Percentiles rank a stretch among this genome's conserved stretches.
These are phyloP conservation scores for Auricularia cornea DNA, from an alignment of 768 basidiomycete species.

Conservation along the genomic window DNA sequence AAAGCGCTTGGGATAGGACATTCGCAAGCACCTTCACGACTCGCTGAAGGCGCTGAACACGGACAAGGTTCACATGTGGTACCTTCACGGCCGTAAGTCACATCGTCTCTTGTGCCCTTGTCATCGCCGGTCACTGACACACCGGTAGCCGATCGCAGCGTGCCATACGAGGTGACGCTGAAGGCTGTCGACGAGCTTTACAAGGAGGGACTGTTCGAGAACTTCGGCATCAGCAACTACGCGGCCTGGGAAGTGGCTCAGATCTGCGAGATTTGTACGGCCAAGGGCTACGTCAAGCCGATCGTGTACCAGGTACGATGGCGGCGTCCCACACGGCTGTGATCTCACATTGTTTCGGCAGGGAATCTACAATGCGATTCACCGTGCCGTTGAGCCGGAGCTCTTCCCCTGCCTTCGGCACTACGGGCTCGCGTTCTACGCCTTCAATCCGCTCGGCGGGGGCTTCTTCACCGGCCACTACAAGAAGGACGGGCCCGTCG, in stretches of 20 bases:
- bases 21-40: conserved; percentile 26
- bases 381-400: conserved; percentile 32
- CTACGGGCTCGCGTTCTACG: conserved; percentile 30
- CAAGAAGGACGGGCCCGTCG: conserved; percentile 28
- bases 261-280: conserved; percentile 31
- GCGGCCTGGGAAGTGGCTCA: conserved; percentile 39
- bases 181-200: conserved; percentile 39
- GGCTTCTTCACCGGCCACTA: conserved; percentile 35
- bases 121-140: not conserved
- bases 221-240: conserved; percentile 39
- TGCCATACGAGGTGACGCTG: conserved; percentile 39
- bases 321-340: too few species aligned
- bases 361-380: conserved; percentile 37
- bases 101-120: not conserved
- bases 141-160: conserved; percentile 32
- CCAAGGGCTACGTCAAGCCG: conserved; percentile 39
- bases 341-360: not conserved
- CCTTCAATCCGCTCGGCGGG: conserved; percentile 31
- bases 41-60: conserved; percentile 38
- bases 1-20: conserved; percentile 18
- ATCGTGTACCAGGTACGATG: conserved; percentile 33
- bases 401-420: conserved; percentile 36
- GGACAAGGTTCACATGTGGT: conserved; percentile 39
- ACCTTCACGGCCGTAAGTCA: conserved; percentile 35
- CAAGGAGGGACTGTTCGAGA: conserved; percentile 32